Evolutionary conservation across 129 eudicot genomes (phyloP), one percentile per base, ranked within the genome.

Genomic region (Escallonia herrerae): DNA sequence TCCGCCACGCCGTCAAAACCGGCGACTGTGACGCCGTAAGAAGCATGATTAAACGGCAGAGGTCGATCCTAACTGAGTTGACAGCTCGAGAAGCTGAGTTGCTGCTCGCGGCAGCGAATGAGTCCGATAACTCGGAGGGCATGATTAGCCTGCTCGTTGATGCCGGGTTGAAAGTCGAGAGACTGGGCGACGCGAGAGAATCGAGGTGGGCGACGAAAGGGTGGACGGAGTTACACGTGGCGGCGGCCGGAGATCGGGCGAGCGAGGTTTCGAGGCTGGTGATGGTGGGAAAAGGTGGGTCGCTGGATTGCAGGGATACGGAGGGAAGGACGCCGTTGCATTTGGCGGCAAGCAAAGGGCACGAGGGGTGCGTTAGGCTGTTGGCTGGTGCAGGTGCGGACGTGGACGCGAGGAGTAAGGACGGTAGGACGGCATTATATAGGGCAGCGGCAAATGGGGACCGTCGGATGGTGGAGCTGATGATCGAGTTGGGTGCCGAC

Each of bases 281-380:
- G 56, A n/a, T n/a, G n/a, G n/a, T n/a, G n/a, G 78, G 64, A 2
- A 39, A 66, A 49, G 40, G 62, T 10, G 68, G 68, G 64, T 15
- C 72, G 79, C 74, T 80, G 86, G 95, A 86, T 60, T 77, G 84
- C n/a, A 75, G 71, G 75, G 95, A 86, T 62, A 64, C 52, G 55
- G 79, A 80, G 15, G 95, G 90, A 4, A 71, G 81, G 69, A 83
- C 90, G 43, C 65, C 90, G 60, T 54, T 83, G 74, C 82, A 66
- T 78, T 75, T 86, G 81, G 95, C 95, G 54, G 90, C 84, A 8
- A 73, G 77, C 41, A 62, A 81, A 70, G 95, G 90, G 15, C 52
- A 60, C 15, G 72, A 75, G 60, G 77, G 62, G 58, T 66, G 70
- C 68, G 87, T 73, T 70, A 71, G 63, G 51, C 10, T 71, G 85